Evolutionary conservation across 208 protist species (phyloP).

Genomic region (Crithidia brevicula): DNA sequence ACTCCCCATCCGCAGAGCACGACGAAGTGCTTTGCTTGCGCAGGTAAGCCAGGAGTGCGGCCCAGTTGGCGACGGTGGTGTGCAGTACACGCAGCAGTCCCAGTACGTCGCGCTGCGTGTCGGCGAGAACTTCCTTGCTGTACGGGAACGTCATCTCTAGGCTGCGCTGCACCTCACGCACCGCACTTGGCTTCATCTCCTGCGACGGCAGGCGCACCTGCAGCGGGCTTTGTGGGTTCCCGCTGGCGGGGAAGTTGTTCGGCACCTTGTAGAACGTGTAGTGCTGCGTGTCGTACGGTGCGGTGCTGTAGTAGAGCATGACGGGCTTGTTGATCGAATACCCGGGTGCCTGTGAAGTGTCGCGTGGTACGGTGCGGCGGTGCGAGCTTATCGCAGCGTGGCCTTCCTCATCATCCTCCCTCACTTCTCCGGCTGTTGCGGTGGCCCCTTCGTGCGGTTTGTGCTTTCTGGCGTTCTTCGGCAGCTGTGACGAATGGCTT

Average conservation of each 20-base stretch:
- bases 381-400: not conserved
- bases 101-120: conserved; percentile 64
- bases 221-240: conserved; percentile 17
- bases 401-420: not conserved
- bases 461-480: not conserved
- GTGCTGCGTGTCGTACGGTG: conserved; percentile 55
- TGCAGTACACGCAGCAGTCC: conserved; percentile 65
- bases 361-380: conserved; percentile 5
- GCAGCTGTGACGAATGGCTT: not conserved
- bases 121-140: conserved; percentile 57
- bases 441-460: not conserved
- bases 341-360: conserved; percentile 13
- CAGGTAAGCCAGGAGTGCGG: conserved; percentile 33
- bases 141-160: conserved; percentile 45
- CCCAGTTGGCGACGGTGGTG: conserved; percentile 53
- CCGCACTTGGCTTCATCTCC: conserved; percentile 28
- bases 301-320: conserved; percentile 68
- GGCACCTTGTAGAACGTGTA: conserved; percentile 27
- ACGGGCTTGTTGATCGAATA: conserved; percentile 38
- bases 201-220: conserved; percentile 31
- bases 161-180: conserved; percentile 37
- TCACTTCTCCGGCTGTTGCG: not conserved
- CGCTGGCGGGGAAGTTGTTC: conserved; percentile 18
- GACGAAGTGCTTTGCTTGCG: conserved; percentile 10
- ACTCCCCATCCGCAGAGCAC: not conserved